These are phyloP conservation scores for Neurospora pannonica DNA, from an alignment of 495 filamentous ascomycete species.

Conservation along the genomic window DNA sequence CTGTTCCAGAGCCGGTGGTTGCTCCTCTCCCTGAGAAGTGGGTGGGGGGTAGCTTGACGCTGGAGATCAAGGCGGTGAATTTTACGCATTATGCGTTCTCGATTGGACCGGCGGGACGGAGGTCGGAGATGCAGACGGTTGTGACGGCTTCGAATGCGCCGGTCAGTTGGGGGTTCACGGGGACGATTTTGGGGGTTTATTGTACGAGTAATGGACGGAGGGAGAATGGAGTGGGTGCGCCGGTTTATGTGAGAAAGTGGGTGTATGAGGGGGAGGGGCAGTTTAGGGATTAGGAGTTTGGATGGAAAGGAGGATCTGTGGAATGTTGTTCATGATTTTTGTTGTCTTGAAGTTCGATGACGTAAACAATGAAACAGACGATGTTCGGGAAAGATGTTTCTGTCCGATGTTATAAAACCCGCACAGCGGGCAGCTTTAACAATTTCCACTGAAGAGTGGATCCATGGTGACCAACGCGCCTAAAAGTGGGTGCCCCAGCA, in stretches of 20 bases:
- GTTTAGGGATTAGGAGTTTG: constrained; percentile 20
- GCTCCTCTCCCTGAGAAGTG: constrained; percentile 25
- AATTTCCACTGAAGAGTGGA: background rate
- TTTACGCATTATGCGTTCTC: constrained; percentile 37
- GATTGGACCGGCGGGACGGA: constrained; percentile 25
- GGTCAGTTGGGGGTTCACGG: constrained; percentile 44
- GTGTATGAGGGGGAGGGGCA: constrained; percentile 34
- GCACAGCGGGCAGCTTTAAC: background rate
- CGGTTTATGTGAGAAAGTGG: constrained; percentile 39
- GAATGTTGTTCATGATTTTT: background rate
- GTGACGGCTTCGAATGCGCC: constrained; percentile 28
- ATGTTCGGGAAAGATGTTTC: background rate
- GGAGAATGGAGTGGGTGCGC: constrained; percentile 18
- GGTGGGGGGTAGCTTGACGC: constrained; percentile 19
- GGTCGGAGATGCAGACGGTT: constrained; percentile 24
- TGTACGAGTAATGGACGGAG: constrained; percentile 42
- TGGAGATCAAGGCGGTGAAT: constrained; percentile 39
- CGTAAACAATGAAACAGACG: background rate
- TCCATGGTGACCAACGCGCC: background rate
- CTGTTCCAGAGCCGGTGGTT: constrained; percentile 21
- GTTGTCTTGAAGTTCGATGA: background rate
- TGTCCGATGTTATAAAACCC: background rate
- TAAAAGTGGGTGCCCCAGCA: background rate
- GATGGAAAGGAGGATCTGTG: background rate
- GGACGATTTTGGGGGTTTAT: constrained; percentile 38